Evolutionary conservation across 1,284 basidiomycete genomes (phyloP), one percentile per base, ranked within the genome.

Genomic region (Boletus smithii): DNA sequence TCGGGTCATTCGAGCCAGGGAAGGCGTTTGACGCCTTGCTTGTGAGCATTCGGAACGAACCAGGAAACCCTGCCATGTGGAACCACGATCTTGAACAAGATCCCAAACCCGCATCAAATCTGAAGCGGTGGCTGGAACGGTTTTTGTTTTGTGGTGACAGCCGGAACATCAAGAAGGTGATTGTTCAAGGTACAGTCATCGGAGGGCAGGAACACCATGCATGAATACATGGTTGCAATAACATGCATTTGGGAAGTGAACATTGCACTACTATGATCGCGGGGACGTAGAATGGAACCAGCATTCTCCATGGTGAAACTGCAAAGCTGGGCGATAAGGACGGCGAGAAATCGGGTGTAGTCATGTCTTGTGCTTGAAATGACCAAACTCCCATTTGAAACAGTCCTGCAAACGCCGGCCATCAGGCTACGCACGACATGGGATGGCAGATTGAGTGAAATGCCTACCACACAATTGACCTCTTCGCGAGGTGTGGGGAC

Each of bases 11-110:
- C 49, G 73, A 72, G 20, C 73, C 75, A 0, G 92, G 92, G 3
- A 95, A 92, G 69, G 84, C 84, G 53, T 98, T 98, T 62, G 95
- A 99, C 65, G 95, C 95, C 1, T 70, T 98, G 10, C 58, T 92
- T 5, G 81, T 81, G 46, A 81, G 71, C 69, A 72, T 76, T 54
- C 69, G 68, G 44, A 65, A 67, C 36, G 75, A 74, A 38, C 65
- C 76, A 17, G 76, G 75, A 4, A 85, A 85, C 59, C 81, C 83
- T 4, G 73, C 72, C 22, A 58, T 90, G 38, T 90, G 86, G 82
- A 72, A 75, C 46, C 57, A 73, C 35, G 60, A 61, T 42, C 53
- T 56, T 22, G 46, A 51, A 33, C 44, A 31, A 44, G 55, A 55
- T 31, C 31, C 44, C 23, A 38, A 8, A 20, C 11, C 51, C 9